These are phyloP conservation scores for Pseudogymnoascus sp. DNA, from an alignment of 2,329 filamentous ascomycete species.

Conservation along the genomic window DNA sequence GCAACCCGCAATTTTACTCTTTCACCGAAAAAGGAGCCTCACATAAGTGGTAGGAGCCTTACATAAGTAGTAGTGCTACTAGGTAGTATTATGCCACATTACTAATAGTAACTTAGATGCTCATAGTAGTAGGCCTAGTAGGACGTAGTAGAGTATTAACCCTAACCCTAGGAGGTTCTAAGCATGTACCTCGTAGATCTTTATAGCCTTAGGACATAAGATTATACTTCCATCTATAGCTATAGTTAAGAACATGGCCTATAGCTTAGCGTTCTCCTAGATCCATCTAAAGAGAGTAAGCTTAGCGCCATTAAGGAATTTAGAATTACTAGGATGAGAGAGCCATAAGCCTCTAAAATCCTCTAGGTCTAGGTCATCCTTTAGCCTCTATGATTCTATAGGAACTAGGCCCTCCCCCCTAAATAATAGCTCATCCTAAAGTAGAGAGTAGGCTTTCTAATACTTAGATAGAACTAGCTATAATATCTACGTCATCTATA, in stretches of 20 bases:
- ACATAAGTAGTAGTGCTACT: too few species aligned
- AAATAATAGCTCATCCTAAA: constrained; percentile 14
- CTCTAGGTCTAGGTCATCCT: constrained; percentile 12
- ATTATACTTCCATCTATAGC: constrained; percentile 10
- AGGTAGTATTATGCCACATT: constrained; percentile 12
- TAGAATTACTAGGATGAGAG: constrained; percentile 10
- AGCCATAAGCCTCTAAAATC: constrained; percentile 12
- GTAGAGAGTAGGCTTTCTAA: constrained; percentile 8
- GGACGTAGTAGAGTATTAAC: constrained; percentile 10
- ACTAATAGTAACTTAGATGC: constrained; percentile 10
- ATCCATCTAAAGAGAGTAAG: constrained; percentile 6
- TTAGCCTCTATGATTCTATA: constrained; percentile 12
- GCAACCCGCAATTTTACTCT: too few species aligned
- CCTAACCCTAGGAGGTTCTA: constrained; percentile 13
- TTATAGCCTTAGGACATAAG: constrained; percentile 9
- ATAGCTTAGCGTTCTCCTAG: constrained; percentile 7
- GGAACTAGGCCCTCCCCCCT: background rate
- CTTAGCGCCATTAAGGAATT: constrained; percentile 10
- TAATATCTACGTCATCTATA: constrained; percentile 9
- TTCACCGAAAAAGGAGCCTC: too few species aligned
- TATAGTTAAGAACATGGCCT: too few species aligned
- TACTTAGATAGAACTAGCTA: constrained; percentile 13
- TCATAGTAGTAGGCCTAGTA: background rate
- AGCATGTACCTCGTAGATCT: constrained; percentile 9
- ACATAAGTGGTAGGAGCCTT: too few species aligned